phyloP scores from a whole-genome alignment of 768 basidiomycete species.

The Rhizopogon vulgaris region DNA sequence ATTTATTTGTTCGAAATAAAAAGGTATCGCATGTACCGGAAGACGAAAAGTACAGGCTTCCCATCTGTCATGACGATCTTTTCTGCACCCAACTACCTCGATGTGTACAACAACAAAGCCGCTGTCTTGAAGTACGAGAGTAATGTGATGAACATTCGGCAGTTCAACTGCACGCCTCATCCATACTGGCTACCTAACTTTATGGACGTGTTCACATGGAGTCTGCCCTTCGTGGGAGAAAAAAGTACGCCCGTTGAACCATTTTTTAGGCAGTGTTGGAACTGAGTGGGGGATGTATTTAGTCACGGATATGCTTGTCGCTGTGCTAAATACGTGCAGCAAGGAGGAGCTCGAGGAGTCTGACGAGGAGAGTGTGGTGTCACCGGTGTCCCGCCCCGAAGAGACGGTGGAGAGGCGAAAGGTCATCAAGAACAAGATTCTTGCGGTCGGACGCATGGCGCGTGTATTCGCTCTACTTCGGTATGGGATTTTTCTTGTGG shows the following conservation, averaged over 20 bases:
- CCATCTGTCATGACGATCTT: constrained; percentile 99
- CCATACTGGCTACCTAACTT: constrained; percentile 99
- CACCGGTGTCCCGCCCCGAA: constrained; percentile 29
- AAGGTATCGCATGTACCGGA: constrained; percentile 97
- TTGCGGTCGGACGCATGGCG: constrained; percentile 95
- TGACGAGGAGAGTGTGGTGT: constrained; percentile 37
- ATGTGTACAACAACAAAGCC: constrained; percentile 98
- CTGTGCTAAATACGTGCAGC: constrained; percentile 91
- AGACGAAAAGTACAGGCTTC: constrained; percentile 96
- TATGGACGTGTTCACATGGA: constrained; percentile 99
- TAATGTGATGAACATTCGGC: constrained; percentile 97
- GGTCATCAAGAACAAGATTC: constrained; percentile 96
- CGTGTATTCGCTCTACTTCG: constrained; percentile 93
- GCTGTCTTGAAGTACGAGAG: constrained; percentile 99
- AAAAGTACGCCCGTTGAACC: constrained; percentile 59
- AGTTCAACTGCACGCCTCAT: constrained; percentile 95
- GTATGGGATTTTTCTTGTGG: constrained; percentile 37
- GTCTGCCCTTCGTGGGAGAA: constrained; percentile 94
- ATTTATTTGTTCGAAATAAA: background rate
- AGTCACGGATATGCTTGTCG: constrained; percentile 99
- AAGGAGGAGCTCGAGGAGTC: constrained; percentile 94
- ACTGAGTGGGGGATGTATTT: constrained; percentile 6
- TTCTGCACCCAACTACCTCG: constrained; percentile 96
- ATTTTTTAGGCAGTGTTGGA: background rate
- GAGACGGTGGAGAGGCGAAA: constrained; percentile 73